Base-by-base conservation (phyloP, 2,329 filamentous ascomycete species). In the Nothophaeocryptopus gaeumannii region DNA sequence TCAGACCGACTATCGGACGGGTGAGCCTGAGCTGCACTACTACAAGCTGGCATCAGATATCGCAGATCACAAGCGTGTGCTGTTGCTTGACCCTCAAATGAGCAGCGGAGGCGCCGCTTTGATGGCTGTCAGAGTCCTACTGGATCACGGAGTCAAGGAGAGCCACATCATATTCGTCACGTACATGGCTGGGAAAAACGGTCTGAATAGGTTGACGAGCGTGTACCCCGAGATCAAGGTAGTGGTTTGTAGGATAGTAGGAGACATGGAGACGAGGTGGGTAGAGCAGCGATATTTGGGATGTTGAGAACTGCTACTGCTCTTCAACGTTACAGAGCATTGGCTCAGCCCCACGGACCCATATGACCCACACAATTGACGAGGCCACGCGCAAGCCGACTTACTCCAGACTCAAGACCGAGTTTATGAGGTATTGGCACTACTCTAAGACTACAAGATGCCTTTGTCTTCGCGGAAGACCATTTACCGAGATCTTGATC, bases 101-200 rank as follows among this genome's bases (percentile, higher is more conserved):
- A 89, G 89, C 20, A 91, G 86, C 54, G 93, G 93, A 37, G 92
- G 91, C 32, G 82, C 83, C 10, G 83, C 82, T 4, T 74, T 99
- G 50, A 99, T 99, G 93, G 90, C 93, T 1, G 91, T 97, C 36
- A 87, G 93, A 64, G 89, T 97, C n/a, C 75, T 99, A 45, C 83
- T 96, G 12, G 93, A 99, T 68, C 91, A 97, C 65, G 93, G 93
- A 9, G 91, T 97, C 5, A 74, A 82, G 5, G 85, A 93, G 65
- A 81, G 89, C 39, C 85, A 79, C 58, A 96, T 99, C 58, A 88
- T 96, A 31, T 85, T 97, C 67, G 91, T 95, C 34, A 96, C 92
- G 3, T 96, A 95, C 67, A 86, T 89, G 58, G 92, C 91, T 3
- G 92, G 92, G 8, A 84, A 84, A 58, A 82, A 88, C 60, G 93